Percentiles rank a stretch among this genome's conserved stretches.
Evolutionary conservation across 495 filamentous ascomycete genomes (phyloP).

Genomic region (Aspergillus bridgeri): DNA sequence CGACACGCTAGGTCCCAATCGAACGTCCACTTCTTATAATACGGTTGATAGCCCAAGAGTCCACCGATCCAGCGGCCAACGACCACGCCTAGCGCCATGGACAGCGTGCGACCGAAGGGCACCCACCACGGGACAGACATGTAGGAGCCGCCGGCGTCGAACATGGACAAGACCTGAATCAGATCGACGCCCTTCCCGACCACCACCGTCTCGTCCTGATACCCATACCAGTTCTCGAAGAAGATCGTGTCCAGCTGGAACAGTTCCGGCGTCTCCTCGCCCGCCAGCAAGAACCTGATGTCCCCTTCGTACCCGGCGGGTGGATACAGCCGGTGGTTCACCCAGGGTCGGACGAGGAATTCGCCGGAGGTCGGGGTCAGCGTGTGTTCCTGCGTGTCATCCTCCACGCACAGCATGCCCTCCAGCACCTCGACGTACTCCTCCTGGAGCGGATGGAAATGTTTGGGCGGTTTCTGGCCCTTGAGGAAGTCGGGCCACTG

Average conservation of each 20-base stretch:
- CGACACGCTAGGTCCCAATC: not conserved
- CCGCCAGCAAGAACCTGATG: not conserved
- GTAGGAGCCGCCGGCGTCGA: constrained; percentile 1
- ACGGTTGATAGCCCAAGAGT: not conserved
- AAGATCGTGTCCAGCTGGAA: not conserved
- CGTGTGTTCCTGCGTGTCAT: not conserved
- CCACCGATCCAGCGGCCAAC: not conserved
- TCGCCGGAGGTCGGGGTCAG: not conserved
- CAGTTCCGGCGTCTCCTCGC: not conserved
- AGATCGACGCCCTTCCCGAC: not conserved
- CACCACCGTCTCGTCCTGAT: not conserved
- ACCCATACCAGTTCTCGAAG: constrained; percentile 1
- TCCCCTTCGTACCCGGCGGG: not conserved
- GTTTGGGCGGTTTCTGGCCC: not conserved
- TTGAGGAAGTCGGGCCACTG: not conserved
- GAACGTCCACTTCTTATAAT: not conserved
- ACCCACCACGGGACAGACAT: not conserved
- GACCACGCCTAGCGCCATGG: not conserved
- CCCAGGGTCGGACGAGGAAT: not conserved
- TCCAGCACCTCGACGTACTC: not conserved
- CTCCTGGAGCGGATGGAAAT: not conserved
- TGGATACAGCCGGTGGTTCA: not conserved
- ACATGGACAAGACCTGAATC: constrained; percentile 1
- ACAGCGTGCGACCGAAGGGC: not conserved
- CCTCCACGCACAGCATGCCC: not conserved